Conservation (phyloP, 805 yeast species). For the Hanseniaspora guilliermondii region DNA sequence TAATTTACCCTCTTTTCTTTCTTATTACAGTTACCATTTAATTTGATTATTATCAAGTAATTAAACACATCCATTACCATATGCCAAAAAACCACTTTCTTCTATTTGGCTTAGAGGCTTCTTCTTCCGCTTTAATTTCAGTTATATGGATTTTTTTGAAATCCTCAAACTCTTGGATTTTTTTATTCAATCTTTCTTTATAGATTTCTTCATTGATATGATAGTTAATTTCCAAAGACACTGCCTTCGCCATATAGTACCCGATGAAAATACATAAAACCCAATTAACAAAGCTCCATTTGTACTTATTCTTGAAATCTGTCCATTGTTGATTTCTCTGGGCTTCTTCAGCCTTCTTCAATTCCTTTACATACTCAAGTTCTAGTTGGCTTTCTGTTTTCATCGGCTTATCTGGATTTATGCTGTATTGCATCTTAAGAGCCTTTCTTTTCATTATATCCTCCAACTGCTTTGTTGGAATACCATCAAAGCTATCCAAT, state of each 20-base stretch:
- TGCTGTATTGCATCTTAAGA: slow-evolving; percentile 19
- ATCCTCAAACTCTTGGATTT: slow-evolving; percentile 2
- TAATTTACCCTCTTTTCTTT: too few species aligned
- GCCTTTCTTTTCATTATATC: slow-evolving; percentile 25
- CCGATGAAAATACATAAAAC: slow-evolving; percentile 11
- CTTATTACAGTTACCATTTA: not conserved
- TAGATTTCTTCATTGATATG: slow-evolving; percentile 10
- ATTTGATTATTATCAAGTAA: not conserved
- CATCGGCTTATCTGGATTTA: slow-evolving; percentile 3
- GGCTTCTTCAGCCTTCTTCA: slow-evolving; percentile 18
- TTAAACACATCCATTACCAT: not conserved
- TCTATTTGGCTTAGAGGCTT: not conserved
- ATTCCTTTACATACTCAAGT: slow-evolving; percentile 17
- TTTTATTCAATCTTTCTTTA: not conserved
- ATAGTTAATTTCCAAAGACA: slow-evolving; percentile 9
- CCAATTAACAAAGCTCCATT: slow-evolving; percentile 10
- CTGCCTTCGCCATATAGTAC: slow-evolving; percentile 7
- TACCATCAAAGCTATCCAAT: slow-evolving; percentile 23
- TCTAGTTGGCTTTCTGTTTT: slow-evolving; percentile 19
- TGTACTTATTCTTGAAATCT: not conserved
- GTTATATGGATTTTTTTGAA: not conserved
- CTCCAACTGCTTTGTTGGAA: slow-evolving; percentile 26
- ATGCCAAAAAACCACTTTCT: slow-evolving; percentile 10
- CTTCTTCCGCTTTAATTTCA: not conserved
- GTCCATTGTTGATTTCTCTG: slow-evolving; percentile 14